phyloP scores from a whole-genome alignment of 371 early-diverging fungal genomes.

The Vavraia culicis region DNA sequence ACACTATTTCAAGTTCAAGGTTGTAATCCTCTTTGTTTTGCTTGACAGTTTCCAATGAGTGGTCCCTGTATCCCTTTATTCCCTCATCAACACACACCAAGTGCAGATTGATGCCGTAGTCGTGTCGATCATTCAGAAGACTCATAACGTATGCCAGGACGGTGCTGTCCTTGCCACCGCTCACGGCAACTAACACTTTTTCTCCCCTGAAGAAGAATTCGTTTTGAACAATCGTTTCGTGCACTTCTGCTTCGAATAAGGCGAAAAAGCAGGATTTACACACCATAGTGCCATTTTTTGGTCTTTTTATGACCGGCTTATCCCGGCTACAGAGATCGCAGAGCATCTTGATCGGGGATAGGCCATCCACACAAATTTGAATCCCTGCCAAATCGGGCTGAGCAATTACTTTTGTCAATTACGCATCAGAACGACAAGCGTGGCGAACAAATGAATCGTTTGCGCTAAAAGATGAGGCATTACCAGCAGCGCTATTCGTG shows the following conservation, averaged over 20 bases:
- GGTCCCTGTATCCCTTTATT: conserved; percentile 90
- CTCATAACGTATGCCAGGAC: conserved; percentile 87
- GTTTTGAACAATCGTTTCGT: conserved; percentile 61
- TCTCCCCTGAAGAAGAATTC: conserved; percentile 67
- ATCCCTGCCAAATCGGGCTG: no score
- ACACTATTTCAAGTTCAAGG: conserved; percentile 70
- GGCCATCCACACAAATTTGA: no score
- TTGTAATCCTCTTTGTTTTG: conserved; percentile 72
- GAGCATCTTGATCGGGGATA: no score
- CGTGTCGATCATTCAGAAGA: conserved; percentile 67
- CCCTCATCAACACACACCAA: conserved; percentile 95
- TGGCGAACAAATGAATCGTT: no score
- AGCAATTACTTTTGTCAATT: no score
- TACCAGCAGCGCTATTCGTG: no score
- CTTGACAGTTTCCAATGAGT: conserved; percentile 74
- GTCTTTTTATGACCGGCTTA: conserved; percentile 66
- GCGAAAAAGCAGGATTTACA: conserved; percentile 76
- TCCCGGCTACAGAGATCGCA: no score
- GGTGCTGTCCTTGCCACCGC: conserved; percentile 95
- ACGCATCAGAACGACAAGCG: no score
- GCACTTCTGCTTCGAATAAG: conserved; percentile 83
- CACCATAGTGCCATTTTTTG: conserved; percentile 68
- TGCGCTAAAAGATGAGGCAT: no score
- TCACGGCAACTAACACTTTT: conserved; percentile 77
- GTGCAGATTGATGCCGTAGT: conserved; percentile 69